Base-by-base conservation (phyloP, 352 stramenopile genomes). In the Aphanomyces invadans region DNA sequence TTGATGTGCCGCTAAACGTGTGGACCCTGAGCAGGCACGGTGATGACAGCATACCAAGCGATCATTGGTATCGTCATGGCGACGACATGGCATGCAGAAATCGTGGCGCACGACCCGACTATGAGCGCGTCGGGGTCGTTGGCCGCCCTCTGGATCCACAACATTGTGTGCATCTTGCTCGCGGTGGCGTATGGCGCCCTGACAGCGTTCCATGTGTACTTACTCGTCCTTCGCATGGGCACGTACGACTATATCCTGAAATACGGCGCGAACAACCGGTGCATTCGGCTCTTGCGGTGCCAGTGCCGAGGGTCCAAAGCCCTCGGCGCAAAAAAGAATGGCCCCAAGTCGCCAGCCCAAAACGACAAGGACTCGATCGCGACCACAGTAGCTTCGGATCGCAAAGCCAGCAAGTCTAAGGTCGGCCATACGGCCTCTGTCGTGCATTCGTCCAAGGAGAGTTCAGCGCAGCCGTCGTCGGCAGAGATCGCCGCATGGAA, bases 241-340 rank as follows among this genome's bases (percentile, higher is more conserved):
- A 94, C 85, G 2, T 93, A 92, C 73, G 85, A 93, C 59, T 94
- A 90, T 65, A 90, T 94, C 51, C 71, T 92, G 21, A 77, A 79
- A 44, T 89, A 89, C 51, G 85, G 85, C 33, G 85, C 71, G 45
- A 79, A 92, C 19, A 84, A 83, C 1, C 66, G 90, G 45, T 94
- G 81, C 54, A 78, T 76, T 10, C 75, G 83, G 0, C 78, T 94
- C 76, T 79, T 94, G 23, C 32, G 39, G 31, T 68, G 62, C 33
- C 59, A 65, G 36, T 65, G 59, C 46, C 36, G 36, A 7, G 31
- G 17, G 21, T n/a, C n/a, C n/a, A 31, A 23, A 2, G 5, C 55
- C 2, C 49, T 15, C 3, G 25, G 17, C 11, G 11, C 17, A 10
- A 65, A 65, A 36, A n/a, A 23, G 12, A 48, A 63, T n/a, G 21